Percentiles rank a stretch among this genome's conserved stretches.
These are phyloP conservation scores for Russula ochroleuca DNA, from an alignment of 768 basidiomycete species.

Conservation along the genomic window DNA sequence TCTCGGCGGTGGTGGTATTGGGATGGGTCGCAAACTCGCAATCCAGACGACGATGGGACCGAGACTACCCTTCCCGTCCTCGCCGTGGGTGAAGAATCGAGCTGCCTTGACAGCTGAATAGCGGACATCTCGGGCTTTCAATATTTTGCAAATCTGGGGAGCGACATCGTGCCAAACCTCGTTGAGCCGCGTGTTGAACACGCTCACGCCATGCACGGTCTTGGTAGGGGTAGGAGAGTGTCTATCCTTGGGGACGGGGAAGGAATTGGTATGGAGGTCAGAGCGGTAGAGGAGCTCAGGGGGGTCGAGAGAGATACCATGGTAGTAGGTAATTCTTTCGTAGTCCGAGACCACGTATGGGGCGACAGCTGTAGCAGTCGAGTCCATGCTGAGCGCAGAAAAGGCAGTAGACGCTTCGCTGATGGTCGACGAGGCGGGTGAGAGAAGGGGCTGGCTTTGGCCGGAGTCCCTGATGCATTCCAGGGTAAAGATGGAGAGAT, in stretches of 20 bases:
- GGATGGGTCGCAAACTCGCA: conserved; percentile 26
- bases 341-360: not conserved
- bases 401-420: no score
- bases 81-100: conserved; percentile 5
- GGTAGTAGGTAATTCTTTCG: not conserved
- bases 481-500: no score
- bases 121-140: not conserved
- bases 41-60: conserved; percentile 32
- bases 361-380: not conserved
- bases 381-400: not conserved
- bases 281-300: conserved; percentile 18
- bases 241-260: conserved; percentile 11
- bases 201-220: conserved; percentile 16
- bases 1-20: conserved; percentile 24
- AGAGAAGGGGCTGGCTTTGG: no score
- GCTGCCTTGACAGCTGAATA: not conserved
- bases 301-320: conserved; percentile 2
- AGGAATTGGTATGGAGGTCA: conserved; percentile 6
- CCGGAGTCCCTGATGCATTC: no score
- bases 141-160: conserved; percentile 5
- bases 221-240: conserved; percentile 13
- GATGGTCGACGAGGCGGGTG: no score
- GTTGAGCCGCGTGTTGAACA: conserved; percentile 20
- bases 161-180: conserved; percentile 19
- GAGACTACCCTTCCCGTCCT: conserved; percentile 21